A percentile compares a stretch with the other conserved stretches of the same genome.
phyloP scores from a whole-genome alignment of 176 grass and related monocot genomes.

The Lolium multiflorum region DNA sequence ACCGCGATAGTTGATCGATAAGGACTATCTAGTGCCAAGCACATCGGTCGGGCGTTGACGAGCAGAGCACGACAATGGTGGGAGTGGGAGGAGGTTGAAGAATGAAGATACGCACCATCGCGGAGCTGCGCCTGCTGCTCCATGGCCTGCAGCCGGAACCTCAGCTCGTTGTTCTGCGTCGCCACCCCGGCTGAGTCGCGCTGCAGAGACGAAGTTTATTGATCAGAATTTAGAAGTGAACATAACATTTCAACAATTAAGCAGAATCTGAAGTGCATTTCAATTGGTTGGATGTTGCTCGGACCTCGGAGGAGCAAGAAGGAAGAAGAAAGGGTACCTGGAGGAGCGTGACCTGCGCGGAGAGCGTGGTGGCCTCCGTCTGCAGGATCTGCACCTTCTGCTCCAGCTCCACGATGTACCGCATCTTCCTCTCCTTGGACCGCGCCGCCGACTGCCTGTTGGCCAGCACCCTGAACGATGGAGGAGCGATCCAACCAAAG shows the following conservation, averaged over 20 bases:
- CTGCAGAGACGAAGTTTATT: conserved; percentile 27
- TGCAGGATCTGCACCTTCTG: conserved; percentile 95
- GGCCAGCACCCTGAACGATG: conserved; percentile 70
- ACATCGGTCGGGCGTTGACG: conserved; percentile 45
- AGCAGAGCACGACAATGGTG: conserved; percentile 11
- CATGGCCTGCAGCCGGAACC: conserved; percentile 93
- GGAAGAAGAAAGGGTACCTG: conserved; percentile 44
- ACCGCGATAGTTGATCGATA: neutral
- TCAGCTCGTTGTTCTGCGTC: conserved; percentile 90
- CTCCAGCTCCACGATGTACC: conserved; percentile 90
- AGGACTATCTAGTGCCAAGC: conserved; percentile 39
- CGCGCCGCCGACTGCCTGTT: conserved; percentile 95
- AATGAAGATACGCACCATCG: conserved; percentile 60
- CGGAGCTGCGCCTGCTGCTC: conserved; percentile 92
- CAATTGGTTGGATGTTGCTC: neutral
- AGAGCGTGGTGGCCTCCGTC: conserved; percentile 77
- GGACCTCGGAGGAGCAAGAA: neutral
- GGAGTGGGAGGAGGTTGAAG: neutral
- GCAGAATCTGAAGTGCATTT: too few relatives aligned
- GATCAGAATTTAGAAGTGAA: neutral
- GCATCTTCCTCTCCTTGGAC: conserved; percentile 93
- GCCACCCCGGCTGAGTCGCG: conserved; percentile 66
- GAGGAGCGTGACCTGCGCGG: conserved; percentile 76
- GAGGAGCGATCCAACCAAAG: neutral
- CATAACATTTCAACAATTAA: neutral